Percentiles rank a stretch among this genome's conserved stretches.
Evolutionary conservation across 1,284 basidiomycete genomes (phyloP).

Genomic region (Ganoderma sinense): DNA sequence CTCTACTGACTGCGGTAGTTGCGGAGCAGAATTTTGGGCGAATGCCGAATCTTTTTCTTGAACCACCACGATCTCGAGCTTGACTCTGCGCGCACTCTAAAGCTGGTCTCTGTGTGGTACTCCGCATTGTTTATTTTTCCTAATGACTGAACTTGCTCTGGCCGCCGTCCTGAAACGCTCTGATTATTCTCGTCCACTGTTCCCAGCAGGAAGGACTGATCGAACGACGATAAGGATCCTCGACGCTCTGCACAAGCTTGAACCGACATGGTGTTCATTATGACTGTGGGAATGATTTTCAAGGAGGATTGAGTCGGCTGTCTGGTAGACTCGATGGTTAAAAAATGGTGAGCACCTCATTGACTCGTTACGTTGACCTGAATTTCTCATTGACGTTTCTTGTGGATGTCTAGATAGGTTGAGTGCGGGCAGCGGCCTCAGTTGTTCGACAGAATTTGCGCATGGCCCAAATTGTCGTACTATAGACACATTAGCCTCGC

Average conservation of each 20-base stretch:
- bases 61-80: neutral
- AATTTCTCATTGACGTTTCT: neutral
- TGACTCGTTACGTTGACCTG: neutral
- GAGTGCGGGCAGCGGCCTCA: neutral
- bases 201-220: neutral
- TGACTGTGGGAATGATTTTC: neutral
- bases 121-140: neutral
- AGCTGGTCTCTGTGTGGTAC: neutral
- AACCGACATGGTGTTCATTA: neutral
- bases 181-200: neutral
- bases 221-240: neutral
- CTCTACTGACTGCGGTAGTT: neutral
- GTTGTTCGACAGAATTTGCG: neutral
- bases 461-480: neutral
- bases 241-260: neutral
- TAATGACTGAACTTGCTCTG: neutral
- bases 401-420: neutral
- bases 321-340: neutral
- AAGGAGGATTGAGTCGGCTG: neutral
- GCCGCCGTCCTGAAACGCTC: neutral
- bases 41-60: neutral
- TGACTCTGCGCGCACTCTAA: neutral
- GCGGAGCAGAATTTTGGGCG: neutral
- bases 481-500: neutral
- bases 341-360: neutral